Conservation (phyloP, 345 rosid species). For the Aquilaria sinensis region DNA sequence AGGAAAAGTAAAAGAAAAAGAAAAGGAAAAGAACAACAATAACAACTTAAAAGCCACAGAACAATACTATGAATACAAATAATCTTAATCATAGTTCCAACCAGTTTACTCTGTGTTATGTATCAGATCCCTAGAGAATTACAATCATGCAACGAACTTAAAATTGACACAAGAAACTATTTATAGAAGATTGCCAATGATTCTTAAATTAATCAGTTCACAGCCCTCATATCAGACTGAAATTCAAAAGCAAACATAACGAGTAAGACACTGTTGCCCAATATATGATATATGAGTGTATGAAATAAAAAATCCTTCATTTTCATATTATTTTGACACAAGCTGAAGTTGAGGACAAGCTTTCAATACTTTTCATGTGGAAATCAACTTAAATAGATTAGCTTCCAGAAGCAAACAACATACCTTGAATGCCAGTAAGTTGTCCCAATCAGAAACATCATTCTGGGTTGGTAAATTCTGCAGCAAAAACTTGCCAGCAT, state of each 20-base stretch:
- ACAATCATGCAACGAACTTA: too few species aligned
- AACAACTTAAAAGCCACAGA: too few species aligned
- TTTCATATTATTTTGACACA: neutral
- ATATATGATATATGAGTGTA: neutral
- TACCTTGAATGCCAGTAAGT: constrained; percentile 57
- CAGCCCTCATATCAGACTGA: too few species aligned
- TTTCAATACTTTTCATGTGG: neutral
- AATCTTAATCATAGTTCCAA: too few species aligned
- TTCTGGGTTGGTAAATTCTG: constrained; percentile 73
- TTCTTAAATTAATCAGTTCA: too few species aligned
- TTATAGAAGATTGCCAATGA: too few species aligned
- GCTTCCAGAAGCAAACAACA: constrained; percentile 11
- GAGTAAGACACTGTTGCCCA: neutral
- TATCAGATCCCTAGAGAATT: too few species aligned
- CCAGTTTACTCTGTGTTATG: too few species aligned
- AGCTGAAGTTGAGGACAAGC: neutral
- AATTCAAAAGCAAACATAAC: neutral
- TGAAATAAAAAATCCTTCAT: neutral
- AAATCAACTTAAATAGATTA: constrained; percentile 4
- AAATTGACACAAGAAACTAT: too few species aligned
- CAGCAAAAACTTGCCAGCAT: constrained; percentile 94
- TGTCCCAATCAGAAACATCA: constrained; percentile 72
- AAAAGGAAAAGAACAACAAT: too few species aligned
- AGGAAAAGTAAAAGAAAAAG: too few species aligned
- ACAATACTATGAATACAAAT: too few species aligned